Base-by-base conservation (phyloP, 202 grass and related monocot genomes). In the Miscanthus sacchariflorus region DNA sequence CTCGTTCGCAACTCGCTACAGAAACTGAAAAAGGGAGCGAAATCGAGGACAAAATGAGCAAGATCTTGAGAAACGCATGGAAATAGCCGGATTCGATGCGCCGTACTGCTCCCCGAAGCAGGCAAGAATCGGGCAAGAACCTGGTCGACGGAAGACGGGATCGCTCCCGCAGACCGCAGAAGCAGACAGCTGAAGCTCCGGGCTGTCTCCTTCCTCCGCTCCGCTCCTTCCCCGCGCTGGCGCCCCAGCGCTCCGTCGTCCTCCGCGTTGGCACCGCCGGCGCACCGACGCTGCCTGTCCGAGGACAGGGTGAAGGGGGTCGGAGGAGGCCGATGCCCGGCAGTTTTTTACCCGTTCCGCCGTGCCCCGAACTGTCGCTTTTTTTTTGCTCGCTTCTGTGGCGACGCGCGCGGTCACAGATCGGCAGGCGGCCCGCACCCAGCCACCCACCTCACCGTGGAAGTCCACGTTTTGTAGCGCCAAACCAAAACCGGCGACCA, bases 381-480 rank as follows among this genome's bases (percentile, higher is more conserved):
- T 76, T 25, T 76, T 17, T 28, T 76, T 17, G 3, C 23, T 48
- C 38, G 59, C n/a, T 11, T 83, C 40, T 7, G 76, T 68, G 70
- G 72, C 78, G 63, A n/a, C 65, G 48, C 30, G 39, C 21, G 28
- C 25, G 75, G 85, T 84, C 89, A 84, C 85, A 84, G 77, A 50
- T 61, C 56, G 56, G 52, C 77, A 23, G 5, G 19, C 30, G 35
- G 7, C 24, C 7, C 12, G 72, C 71, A 70, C 23, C 19, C 9
- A 24, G 58, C 58, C 58, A 24, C 27, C 7, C 52, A 42, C 14
- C 19, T 10, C 52, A 30, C 21, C 24, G 36, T 7, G 25, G 11
- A 58, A 76, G 81, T 84, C 81, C 81, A 76, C 86, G 50, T n/a
- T 52, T 70, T 25, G 27, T 52, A 54, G 12, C 23, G 45, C 59